Percentiles rank a stretch among this genome's conserved stretches.
phyloP scores from a whole-genome alignment of 352 stramenopile species.

The Phytophthora constricta region DNA sequence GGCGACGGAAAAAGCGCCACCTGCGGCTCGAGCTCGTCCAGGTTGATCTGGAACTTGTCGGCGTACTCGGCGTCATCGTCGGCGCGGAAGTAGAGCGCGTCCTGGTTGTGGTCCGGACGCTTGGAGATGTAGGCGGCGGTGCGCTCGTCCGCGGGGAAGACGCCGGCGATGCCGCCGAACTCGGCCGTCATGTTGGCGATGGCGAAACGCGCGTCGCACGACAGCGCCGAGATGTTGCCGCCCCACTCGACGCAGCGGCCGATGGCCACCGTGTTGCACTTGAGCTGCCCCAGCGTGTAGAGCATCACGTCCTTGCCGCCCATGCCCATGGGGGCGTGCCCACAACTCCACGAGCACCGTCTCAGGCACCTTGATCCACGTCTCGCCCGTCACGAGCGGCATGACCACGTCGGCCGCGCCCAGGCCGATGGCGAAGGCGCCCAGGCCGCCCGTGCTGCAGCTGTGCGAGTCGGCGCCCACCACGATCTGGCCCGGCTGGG shows the following conservation, averaged over 20 bases:
- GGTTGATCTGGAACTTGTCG: slow-evolving; percentile 77
- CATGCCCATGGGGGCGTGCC: slow-evolving; percentile 73
- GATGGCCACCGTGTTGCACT: slow-evolving; percentile 88
- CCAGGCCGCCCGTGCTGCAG: slow-evolving; percentile 77
- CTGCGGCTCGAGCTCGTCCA: slow-evolving; percentile 72
- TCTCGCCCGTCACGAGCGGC: slow-evolving; percentile 86
- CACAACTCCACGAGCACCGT: slow-evolving; percentile 88
- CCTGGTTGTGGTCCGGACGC: slow-evolving; percentile 74
- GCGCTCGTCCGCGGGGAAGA: slow-evolving; percentile 81
- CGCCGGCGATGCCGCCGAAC: slow-evolving; percentile 84
- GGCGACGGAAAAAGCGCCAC: slow-evolving; percentile 83
- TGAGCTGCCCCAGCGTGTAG: slow-evolving; percentile 83
- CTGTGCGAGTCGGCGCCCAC: slow-evolving; percentile 84
- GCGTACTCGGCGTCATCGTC: slow-evolving; percentile 79
- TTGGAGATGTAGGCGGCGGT: slow-evolving; percentile 84
- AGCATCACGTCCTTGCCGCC: slow-evolving; percentile 90
- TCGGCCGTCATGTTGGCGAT: slow-evolving; percentile 90
- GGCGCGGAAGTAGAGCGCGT: slow-evolving; percentile 84
- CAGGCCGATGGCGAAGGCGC: slow-evolving; percentile 80
- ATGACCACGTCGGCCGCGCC: slow-evolving; percentile 85
- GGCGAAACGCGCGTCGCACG: slow-evolving; percentile 83
- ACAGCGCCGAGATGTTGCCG: slow-evolving; percentile 79
- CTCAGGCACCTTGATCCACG: slow-evolving; percentile 89
- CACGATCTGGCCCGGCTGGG: slow-evolving; percentile 85
- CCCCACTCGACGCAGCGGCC: slow-evolving; percentile 81